Conservation (phyloP, 2,329 filamentous ascomycete species). For the Dactylellina sp. region DNA sequence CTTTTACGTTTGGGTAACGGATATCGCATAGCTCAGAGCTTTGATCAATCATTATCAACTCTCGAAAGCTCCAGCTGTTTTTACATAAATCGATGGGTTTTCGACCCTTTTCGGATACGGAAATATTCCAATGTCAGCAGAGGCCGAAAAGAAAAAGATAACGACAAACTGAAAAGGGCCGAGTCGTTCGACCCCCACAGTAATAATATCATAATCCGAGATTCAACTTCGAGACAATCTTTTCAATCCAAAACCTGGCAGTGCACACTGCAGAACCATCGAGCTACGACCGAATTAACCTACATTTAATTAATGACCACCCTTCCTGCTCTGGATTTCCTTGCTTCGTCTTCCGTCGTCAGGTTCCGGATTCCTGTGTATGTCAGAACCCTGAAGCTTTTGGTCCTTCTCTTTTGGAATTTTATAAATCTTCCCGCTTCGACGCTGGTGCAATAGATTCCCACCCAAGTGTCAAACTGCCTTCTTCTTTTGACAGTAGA, state of each 20-base stretch:
- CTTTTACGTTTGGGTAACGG: conserved; percentile 27
- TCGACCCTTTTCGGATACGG: conserved; percentile 42
- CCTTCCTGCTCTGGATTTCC: conserved; percentile 36
- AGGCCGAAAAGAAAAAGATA: conserved; percentile 29
- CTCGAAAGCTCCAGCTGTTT: conserved; percentile 7
- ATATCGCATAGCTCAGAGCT: conserved; percentile 7
- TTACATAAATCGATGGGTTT: conserved; percentile 39
- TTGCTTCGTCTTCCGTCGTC: conserved; percentile 45
- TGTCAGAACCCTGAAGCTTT: conserved; percentile 45
- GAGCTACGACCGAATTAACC: conserved; percentile 17
- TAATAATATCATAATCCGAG: conserved; percentile 34
- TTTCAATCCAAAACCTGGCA: conserved; percentile 36
- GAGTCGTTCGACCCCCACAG: no score
- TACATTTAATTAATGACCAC: conserved; percentile 37
- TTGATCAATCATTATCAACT: conserved; percentile 10
- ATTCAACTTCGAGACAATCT: conserved; percentile 53
- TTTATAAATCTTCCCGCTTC: conserved; percentile 55
- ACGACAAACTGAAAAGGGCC: conserved; percentile 12
- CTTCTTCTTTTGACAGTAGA: conserved; percentile 56
- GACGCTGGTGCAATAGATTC: conserved; percentile 49
- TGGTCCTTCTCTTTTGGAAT: conserved; percentile 55
- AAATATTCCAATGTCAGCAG: conserved; percentile 30
- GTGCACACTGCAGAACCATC: conserved; percentile 32
- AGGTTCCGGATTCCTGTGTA: conserved; percentile 53
- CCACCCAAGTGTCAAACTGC: conserved; percentile 37